These are phyloP conservation scores for Exophiala mesophila DNA, from an alignment of 2,329 filamentous ascomycete genomes.

Conservation along the genomic window DNA sequence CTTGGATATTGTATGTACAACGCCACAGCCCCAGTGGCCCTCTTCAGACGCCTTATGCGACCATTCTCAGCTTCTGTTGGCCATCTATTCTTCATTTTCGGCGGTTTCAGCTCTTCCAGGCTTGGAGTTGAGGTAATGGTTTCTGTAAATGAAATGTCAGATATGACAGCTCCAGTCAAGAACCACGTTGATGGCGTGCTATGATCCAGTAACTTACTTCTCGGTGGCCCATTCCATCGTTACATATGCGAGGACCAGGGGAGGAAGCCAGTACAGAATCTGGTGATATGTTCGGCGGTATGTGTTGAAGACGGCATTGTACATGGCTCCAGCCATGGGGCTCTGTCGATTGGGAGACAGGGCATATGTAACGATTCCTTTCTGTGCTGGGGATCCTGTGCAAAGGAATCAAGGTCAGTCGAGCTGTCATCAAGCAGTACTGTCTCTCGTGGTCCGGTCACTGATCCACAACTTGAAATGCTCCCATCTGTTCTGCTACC, in stretches of 20 bases:
- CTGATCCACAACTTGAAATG: no score
- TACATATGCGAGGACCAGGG: conserved; percentile 72
- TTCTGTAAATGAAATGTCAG: conserved; percentile 31
- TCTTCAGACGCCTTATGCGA: not conserved
- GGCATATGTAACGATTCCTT: conserved; percentile 64
- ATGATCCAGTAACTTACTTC: conserved; percentile 63
- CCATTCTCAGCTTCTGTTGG: no score
- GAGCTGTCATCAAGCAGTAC: not conserved
- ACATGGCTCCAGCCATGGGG: conserved; percentile 69
- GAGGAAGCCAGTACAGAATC: conserved; percentile 82
- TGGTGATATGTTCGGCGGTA: conserved; percentile 81
- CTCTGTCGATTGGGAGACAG: conserved; percentile 84
- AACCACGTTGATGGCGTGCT: no score
- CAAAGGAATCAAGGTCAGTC: conserved; percentile 1
- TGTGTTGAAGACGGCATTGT: conserved; percentile 91
- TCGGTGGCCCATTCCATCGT: conserved; percentile 86
- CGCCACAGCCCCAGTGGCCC: not conserved
- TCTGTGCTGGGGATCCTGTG: conserved; percentile 49
- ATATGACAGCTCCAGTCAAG: conserved; percentile 3
- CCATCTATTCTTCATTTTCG: conserved; percentile 9
- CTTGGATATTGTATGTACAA: not conserved
- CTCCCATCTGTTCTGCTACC: no score
- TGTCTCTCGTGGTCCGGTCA: no score
- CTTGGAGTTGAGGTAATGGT: conserved; percentile 50
- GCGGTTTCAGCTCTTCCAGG: conserved; percentile 30